Evolutionary conservation across 352 stramenopile species (phyloP), one percentile per base, ranked within the genome.

Genomic region (Phytophthora capsici): DNA sequence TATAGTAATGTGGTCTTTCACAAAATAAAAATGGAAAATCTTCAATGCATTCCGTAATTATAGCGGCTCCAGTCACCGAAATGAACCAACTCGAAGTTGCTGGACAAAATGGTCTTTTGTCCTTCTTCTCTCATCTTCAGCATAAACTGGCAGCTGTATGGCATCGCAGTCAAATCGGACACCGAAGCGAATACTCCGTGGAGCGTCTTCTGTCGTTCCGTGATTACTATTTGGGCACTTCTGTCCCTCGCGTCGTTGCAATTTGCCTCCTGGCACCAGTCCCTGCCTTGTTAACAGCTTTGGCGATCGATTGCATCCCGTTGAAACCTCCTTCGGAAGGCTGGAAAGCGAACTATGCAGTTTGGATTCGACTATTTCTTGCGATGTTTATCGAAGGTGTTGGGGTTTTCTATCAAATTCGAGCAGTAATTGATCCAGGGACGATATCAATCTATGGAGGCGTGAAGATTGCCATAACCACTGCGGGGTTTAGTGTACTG

Each of bases 361-460:
- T 56, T 4, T 63, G 55, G 56, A n/a, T 56, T 49, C 56, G 56
- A 40, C 19, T 56, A 12, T 14, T 63, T 49, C 43, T 69, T n/a
- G 55, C 54, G 14, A 55, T 36, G 12, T 47, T 50, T 3, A 16
- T 60, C 14, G 40, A 63, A 47, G 46, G 41, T 13, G 17, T 65
- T 1, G 47, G 46, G 19, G 30, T 58, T 5, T 14, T 46, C 1
- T 28, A 60, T n/a, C 57, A 68, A 40, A 23, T 55, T 5, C 19
- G 45, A 32, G 41, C 30, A 6, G 57, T 67, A 0, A 17, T 80
- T 12, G 32, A 49, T 2, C 37, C 49, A 13, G 36, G 56, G 0
- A 57, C 58, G 4, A 47, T 69, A 0, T 57, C 69, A 0, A 32
- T 56, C 13, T 1, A 9, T 9, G 48, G 37, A 5, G 53, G 34